Evolutionary conservation across 768 basidiomycete genomes (phyloP).

Genomic region (Tulasnella sp.): DNA sequence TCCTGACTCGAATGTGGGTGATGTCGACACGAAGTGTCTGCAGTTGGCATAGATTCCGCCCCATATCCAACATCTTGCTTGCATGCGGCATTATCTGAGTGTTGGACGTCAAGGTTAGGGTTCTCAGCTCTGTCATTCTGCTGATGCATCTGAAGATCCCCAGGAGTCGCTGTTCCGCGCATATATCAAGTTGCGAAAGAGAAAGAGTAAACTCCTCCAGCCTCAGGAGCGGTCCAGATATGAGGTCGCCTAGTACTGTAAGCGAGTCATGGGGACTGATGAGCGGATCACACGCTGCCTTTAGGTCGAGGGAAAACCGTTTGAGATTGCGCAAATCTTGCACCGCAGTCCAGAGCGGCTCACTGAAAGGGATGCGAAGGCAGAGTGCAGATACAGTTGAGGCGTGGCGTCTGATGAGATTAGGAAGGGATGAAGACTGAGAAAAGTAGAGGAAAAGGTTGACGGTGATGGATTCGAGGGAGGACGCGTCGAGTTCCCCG

Average conservation of each 20-base stretch:
- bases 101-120: background rate
- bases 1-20: background rate
- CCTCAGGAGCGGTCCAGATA: background rate
- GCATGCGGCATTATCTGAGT: background rate
- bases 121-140: background rate
- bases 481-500: background rate
- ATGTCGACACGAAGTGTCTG: background rate
- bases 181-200: background rate
- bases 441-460: background rate
- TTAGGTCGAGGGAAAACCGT: background rate
- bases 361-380: background rate
- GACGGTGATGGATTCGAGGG: background rate
- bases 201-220: background rate
- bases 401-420: background rate
- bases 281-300: background rate
- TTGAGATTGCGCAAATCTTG: background rate
- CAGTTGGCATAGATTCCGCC: background rate
- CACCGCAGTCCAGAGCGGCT: background rate
- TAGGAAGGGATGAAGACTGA: background rate
- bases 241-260: background rate
- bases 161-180: background rate
- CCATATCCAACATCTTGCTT: background rate
- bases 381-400: background rate
- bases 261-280: background rate
- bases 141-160: background rate